These are phyloP conservation scores for Porogramme epimiltina DNA, from an alignment of 1,284 basidiomycete genomes.

Conservation along the genomic window DNA sequence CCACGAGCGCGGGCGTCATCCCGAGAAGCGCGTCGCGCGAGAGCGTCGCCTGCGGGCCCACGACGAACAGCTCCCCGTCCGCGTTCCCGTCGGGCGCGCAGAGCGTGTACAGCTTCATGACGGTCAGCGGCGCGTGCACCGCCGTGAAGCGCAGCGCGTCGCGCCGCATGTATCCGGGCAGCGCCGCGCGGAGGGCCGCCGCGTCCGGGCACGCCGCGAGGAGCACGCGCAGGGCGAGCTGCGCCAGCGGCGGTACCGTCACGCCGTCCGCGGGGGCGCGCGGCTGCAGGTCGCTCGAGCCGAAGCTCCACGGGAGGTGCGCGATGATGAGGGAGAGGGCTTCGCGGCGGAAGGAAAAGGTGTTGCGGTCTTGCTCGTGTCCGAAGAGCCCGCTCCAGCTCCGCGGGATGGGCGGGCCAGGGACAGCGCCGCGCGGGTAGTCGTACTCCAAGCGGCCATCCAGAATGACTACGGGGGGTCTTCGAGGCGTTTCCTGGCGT, in stretches of 20 bases:
- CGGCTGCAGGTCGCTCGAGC: constrained; percentile 13
- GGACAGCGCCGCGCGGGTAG: constrained; percentile 29
- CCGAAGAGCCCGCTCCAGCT: constrained; percentile 29
- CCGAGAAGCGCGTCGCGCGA: constrained; percentile 43
- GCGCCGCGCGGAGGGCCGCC: constrained; percentile 39
- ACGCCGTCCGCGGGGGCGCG: background rate
- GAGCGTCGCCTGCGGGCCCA: constrained; percentile 52
- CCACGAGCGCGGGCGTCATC: background rate
- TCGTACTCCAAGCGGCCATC: constrained; percentile 28
- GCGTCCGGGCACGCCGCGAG: constrained; percentile 25
- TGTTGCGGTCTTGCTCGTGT: constrained; percentile 19
- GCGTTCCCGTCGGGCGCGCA: constrained; percentile 50
- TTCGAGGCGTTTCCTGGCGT: background rate
- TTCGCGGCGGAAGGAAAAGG: constrained; percentile 48
- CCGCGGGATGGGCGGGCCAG: constrained; percentile 26
- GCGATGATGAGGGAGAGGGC: constrained; percentile 55
- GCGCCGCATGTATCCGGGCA: constrained; percentile 59
- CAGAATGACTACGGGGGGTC: constrained; percentile 20
- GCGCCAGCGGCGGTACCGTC: constrained; percentile 47
- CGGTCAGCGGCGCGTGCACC: constrained; percentile 53
- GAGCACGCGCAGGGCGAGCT: constrained; percentile 42
- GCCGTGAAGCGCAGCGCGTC: constrained; percentile 58
- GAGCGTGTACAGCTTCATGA: constrained; percentile 47
- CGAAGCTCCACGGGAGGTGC: constrained; percentile 28
- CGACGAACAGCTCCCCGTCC: constrained; percentile 62